Conservation (phyloP, 2,329 filamentous ascomycete genomes). For the Botrytis fabae region DNA sequence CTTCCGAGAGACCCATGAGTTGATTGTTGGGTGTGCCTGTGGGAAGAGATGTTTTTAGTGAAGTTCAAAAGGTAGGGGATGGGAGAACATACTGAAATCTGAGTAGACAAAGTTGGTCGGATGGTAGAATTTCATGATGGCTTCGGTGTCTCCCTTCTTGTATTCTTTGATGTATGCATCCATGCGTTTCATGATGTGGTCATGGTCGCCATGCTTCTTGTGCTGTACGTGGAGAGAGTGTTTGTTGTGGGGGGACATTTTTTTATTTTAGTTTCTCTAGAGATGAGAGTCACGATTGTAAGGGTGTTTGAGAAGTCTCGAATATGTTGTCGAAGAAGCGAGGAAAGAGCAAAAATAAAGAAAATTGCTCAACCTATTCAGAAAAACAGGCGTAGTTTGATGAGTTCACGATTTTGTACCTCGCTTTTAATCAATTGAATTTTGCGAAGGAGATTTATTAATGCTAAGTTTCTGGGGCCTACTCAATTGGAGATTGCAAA, state of each 20-base stretch:
- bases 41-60: neutral
- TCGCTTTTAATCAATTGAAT: neutral
- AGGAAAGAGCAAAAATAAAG: neutral
- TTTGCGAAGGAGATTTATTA: neutral
- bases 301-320: neutral
- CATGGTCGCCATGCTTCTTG: neutral
- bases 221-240: neutral
- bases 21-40: neutral
- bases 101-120: constrained; percentile 17
- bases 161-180: constrained; percentile 13
- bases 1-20: neutral
- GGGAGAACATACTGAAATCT: constrained; percentile 4
- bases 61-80: neutral
- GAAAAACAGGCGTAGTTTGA: neutral
- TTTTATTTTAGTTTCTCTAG: neutral
- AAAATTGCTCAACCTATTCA: neutral
- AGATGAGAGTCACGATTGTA: neutral
- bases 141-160: constrained; percentile 4
- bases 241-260: neutral
- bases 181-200: constrained; percentile 14
- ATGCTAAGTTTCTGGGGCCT: neutral
- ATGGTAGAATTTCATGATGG: constrained; percentile 18
- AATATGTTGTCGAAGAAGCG: neutral
- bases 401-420: neutral
- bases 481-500: neutral